Base-by-base conservation (phyloP, 1,284 basidiomycete genomes). In the Hymenochaete sp. region DNA sequence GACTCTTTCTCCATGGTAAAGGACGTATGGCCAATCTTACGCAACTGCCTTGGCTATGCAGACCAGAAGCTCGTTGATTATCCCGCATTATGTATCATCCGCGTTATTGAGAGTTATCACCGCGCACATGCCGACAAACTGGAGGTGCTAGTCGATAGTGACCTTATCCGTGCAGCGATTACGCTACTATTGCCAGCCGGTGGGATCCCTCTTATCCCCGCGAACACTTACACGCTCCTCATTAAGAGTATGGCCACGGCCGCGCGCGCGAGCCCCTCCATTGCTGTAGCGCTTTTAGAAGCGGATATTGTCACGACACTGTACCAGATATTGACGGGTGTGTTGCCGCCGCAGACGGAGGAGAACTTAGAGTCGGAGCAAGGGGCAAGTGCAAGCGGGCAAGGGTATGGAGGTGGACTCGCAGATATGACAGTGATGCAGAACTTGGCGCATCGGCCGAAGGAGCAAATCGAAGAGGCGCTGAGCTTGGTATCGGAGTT, bases 391-490 rank as follows among this genome's bases (percentile, higher is more conserved):
- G 63, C 57, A 4, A 67, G 66, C 18, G 78, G 80, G 1, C 86
- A 90, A 60, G 86, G 86, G 7, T 65, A 91, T 1, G 86, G 85
- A 22, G 87, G 86, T 27, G 86, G 89, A 18, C 63, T 93, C 5
- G 87, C 88, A 3, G 93, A 98, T 61, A 93, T 98, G 89, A 87
- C 90, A 5, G 89, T 98, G 27, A 89, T 98, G 78, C 91, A 98
- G 66, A 98, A 95, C 61, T 69, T 98, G 27, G 92, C 93, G 0
- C 92, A 97, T 62, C 76, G 93, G 29, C 89, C 95, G 8, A 98
- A 98, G 66, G 95, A 98, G 54, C 93, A 96, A 61, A 78, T 97
- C 4, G 92, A 96, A 63, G 93, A 97, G 64, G 82, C 88, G 0
- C 67, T 97, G 21, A 83, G 82, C 52, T 73, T 97, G 14, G 72